Evolutionary conservation across 2,329 filamentous ascomycete genomes (phyloP).

Genomic region (Stenocarpella maydis): DNA sequence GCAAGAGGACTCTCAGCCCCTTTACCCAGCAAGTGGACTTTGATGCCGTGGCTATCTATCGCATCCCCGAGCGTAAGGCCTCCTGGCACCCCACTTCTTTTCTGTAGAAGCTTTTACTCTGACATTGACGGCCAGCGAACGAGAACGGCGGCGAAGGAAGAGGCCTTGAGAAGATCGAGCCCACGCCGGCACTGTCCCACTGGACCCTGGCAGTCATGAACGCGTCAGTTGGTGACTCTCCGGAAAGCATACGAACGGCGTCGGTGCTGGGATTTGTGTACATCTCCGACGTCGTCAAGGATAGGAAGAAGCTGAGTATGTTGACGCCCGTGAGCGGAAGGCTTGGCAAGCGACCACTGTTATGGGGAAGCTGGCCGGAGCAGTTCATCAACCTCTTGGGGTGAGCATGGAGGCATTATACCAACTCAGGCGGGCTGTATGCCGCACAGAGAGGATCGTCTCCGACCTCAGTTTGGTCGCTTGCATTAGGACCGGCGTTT

Average conservation of each 20-base stretch:
- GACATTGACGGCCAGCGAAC: conserved; percentile 37
- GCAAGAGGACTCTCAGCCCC: conserved; percentile 79
- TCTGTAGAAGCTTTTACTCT: background rate
- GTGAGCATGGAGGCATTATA: conserved; percentile 39
- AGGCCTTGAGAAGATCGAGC: conserved; percentile 69
- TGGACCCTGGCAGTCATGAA: conserved; percentile 87
- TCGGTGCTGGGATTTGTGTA: conserved; percentile 93
- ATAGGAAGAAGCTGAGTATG: conserved; percentile 80
- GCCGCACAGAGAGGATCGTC: background rate
- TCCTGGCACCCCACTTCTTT: too few species aligned
- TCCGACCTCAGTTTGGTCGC: too few species aligned
- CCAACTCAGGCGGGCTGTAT: background rate
- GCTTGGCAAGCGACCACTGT: conserved; percentile 79
- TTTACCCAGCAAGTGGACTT: conserved; percentile 88
- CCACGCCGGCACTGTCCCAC: conserved; percentile 76
- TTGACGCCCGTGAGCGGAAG: conserved; percentile 85
- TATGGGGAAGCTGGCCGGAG: conserved; percentile 89
- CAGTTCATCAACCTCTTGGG: conserved; percentile 80
- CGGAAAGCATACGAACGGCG: conserved; percentile 78
- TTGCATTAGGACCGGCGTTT: conserved; percentile 15
- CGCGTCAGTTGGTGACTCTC: conserved; percentile 72
- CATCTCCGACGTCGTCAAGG: conserved; percentile 88
- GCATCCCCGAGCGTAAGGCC: conserved; percentile 66
- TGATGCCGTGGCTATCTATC: conserved; percentile 76
- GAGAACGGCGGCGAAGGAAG: conserved; percentile 45